Percentiles rank a stretch among this genome's conserved stretches.
Evolutionary conservation across 441 rosid species (phyloP).

Genomic region (Gossypium aridum): DNA sequence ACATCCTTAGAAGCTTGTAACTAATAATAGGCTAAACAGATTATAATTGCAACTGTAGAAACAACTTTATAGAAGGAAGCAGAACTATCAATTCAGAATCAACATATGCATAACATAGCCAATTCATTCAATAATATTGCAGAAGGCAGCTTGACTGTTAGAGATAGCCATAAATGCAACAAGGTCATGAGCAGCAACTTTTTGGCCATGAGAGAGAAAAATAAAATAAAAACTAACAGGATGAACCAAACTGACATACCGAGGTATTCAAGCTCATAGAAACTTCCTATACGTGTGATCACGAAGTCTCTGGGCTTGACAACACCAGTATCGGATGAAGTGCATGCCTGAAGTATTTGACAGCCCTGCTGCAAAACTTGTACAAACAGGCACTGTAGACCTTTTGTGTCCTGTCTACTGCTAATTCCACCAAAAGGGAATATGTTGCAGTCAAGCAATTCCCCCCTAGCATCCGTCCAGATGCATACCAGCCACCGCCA

Average conservation of each 20-base stretch:
- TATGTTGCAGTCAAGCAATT: conserved; percentile 93
- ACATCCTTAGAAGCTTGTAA: not conserved
- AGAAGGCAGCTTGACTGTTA: not conserved
- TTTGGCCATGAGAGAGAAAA: not conserved
- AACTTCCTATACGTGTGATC: conserved; percentile 83
- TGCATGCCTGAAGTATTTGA: conserved; percentile 89
- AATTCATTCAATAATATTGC: not conserved
- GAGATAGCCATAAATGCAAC: not conserved
- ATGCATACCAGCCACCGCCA: conserved; percentile 99
- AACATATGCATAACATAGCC: not conserved
- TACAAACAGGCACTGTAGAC: conserved; percentile 92
- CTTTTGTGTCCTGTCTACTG: conserved; percentile 99
- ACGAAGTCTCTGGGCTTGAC: conserved; percentile 94
- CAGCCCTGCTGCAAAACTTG: conserved; percentile 99
- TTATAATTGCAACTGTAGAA: not conserved
- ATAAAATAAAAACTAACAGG: not conserved
- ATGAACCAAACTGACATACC: conserved; percentile 37
- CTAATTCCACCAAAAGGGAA: conserved; percentile 99
- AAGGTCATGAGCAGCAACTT: not conserved
- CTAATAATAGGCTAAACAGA: conserved; percentile 6
- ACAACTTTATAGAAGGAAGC: not conserved
- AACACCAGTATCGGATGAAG: conserved; percentile 64
- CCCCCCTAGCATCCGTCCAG: conserved; percentile 99
- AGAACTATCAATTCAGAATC: not conserved
- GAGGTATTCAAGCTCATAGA: conserved; percentile 96